Conservation (phyloP, 345 rosid species). For the Diplotaxis tenuifolia region DNA sequence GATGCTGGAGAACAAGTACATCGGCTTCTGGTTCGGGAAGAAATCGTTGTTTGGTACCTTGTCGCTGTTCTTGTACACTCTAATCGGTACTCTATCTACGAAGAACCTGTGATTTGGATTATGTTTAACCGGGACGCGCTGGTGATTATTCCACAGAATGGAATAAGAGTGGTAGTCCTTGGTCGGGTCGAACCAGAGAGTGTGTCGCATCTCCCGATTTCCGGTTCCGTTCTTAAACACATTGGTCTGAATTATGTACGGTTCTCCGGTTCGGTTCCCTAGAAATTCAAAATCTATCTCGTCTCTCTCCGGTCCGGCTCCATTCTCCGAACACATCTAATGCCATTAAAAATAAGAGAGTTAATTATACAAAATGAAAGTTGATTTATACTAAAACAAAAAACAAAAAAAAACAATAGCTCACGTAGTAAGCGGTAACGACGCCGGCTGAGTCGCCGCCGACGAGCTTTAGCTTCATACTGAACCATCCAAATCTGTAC, state of each 20-base stretch:
- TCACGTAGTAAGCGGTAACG: conserved; percentile 91
- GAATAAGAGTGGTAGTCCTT: conserved; percentile 77
- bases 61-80: conserved; percentile 85
- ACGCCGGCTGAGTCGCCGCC: conserved; percentile 98
- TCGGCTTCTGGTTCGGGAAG: conserved; percentile 93
- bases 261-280: conserved; percentile 89
- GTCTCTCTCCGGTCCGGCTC: conserved; percentile 93
- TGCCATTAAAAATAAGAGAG: conserved; percentile 12
- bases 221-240: conserved; percentile 92
- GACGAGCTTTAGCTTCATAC: conserved; percentile 93
- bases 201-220: conserved; percentile 84
- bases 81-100: conserved; percentile 69
- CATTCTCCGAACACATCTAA: conserved; percentile 91
- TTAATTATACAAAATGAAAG: not conserved
- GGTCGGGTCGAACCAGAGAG: conserved; percentile 96
- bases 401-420: not conserved
- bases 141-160: conserved; percentile 76
- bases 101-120: conserved; percentile 55
- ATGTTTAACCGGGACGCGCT: conserved; percentile 38
- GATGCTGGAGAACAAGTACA: conserved; percentile 93
- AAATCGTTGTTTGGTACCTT: conserved; percentile 58
- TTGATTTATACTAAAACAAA: not conserved
- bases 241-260: conserved; percentile 86
- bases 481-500: conserved; percentile 96
- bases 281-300: conserved; percentile 93